These are phyloP conservation scores for Vaccinium vitisidaea DNA, from an alignment of 148 eudicot genomes.

Conservation along the genomic window DNA sequence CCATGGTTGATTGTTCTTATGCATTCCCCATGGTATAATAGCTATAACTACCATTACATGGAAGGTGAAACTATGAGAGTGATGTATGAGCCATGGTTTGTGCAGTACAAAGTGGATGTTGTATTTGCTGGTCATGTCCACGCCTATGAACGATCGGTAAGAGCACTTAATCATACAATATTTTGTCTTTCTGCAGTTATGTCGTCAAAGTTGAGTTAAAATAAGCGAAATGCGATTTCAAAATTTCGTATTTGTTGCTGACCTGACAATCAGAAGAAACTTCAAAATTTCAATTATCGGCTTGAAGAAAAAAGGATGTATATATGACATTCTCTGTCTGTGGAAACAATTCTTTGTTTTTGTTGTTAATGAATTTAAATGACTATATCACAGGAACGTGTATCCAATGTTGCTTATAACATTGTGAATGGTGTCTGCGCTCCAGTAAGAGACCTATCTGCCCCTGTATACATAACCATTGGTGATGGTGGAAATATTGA, in stretches of 20 bases:
- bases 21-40: constrained; percentile 37
- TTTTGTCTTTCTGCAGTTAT: not conserved
- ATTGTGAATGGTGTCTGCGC: constrained; percentile 31
- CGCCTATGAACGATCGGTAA: constrained; percentile 44
- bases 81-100: constrained; percentile 42
- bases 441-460: constrained; percentile 37
- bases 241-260: not conserved
- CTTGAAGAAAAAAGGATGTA: not conserved
- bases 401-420: constrained; percentile 41
- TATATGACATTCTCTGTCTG: not conserved
- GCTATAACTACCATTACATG: constrained; percentile 34
- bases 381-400: constrained; percentile 33
- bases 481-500: constrained; percentile 54
- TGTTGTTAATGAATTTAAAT: not conserved
- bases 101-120: constrained; percentile 38
- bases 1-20: constrained; percentile 46
- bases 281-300: not conserved
- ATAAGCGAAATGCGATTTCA: not conserved
- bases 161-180: not conserved
- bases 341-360: not conserved
- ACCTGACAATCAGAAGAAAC: no score
- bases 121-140: constrained; percentile 47
- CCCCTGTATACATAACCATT: constrained; percentile 45
- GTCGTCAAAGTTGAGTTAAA: not conserved
- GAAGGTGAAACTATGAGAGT: constrained; percentile 45